phyloP scores from a whole-genome alignment of 225 moss, liverwort and hornwort genomes.

The Bryum argenteum region DNA sequence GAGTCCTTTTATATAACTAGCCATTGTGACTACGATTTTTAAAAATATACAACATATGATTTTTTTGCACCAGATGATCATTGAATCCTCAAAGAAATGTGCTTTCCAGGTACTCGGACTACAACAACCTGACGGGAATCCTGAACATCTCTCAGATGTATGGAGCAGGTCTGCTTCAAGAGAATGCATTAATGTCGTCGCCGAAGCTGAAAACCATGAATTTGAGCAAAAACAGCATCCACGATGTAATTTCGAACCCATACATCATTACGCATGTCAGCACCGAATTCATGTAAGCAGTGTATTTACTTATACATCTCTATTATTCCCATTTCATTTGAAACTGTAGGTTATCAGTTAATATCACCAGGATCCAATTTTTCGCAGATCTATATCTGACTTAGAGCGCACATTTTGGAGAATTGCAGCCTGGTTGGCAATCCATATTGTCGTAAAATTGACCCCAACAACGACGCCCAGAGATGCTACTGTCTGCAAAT shows the following conservation, averaged over 20 bases:
- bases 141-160: constrained; percentile 20
- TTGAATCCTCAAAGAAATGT: neutral
- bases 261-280: neutral
- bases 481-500: too few relatives aligned
- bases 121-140: constrained; percentile 21
- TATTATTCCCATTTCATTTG: too few relatives aligned
- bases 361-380: too few relatives aligned
- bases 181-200: neutral
- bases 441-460: neutral
- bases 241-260: constrained; percentile 3
- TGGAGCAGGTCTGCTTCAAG: neutral
- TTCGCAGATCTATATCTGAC: too few relatives aligned
- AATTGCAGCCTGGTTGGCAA: neutral
- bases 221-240: constrained; percentile 23
- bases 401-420: too few relatives aligned
- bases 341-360: too few relatives aligned
- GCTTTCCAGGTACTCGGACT: constrained; percentile 34
- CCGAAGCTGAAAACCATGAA: constrained; percentile 13
- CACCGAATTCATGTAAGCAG: constrained; percentile 27
- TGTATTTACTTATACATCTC: too few relatives aligned
- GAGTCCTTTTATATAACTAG: too few relatives aligned
- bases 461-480: too few relatives aligned
- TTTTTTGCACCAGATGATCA: too few relatives aligned
- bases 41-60: too few relatives aligned
- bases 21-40: too few relatives aligned